A percentile compares a stretch with the other conserved stretches of the same genome.
phyloP scores from a whole-genome alignment of 441 rosid genomes.

The Erodium chrysanthum region DNA sequence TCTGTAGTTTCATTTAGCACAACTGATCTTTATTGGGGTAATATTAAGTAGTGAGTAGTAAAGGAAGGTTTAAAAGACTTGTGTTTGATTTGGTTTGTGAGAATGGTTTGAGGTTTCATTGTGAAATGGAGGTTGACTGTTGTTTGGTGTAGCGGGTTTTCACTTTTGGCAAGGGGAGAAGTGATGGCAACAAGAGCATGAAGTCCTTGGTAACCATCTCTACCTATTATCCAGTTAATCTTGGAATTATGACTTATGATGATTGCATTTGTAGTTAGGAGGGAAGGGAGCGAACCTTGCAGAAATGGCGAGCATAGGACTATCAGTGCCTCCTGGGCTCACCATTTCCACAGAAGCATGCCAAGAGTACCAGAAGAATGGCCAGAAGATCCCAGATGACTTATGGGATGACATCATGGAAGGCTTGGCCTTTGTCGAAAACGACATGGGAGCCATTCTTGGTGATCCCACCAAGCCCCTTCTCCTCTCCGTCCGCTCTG shows the following conservation, averaged over 20 bases:
- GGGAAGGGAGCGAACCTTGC: slow-evolving; percentile 96
- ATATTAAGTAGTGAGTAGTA: too few species aligned
- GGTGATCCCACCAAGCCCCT: slow-evolving; percentile 82
- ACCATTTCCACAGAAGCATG: slow-evolving; percentile 96
- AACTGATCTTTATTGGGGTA: too few species aligned
- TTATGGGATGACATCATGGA: slow-evolving; percentile 77
- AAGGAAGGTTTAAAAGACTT: too few species aligned
- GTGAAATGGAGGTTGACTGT: slow-evolving; percentile 1
- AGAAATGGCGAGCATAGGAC: slow-evolving; percentile 92
- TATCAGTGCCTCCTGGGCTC: slow-evolving; percentile 89
- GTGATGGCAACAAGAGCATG: slow-evolving; percentile 95
- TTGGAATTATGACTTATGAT: neutral
- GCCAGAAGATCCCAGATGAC: slow-evolving; percentile 53
- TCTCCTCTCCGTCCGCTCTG: slow-evolving; percentile 94
- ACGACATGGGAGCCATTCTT: slow-evolving; percentile 69
- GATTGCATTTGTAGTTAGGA: slow-evolving; percentile 49
- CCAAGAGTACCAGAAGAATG: slow-evolving; percentile 62
- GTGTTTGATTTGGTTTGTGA: neutral
- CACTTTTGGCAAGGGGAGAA: slow-evolving; percentile 81
- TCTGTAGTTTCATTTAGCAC: too few species aligned
- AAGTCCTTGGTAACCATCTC: slow-evolving; percentile 61
- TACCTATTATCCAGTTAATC: neutral
- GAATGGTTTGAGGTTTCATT: too few species aligned
- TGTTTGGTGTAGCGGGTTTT: slow-evolving; percentile 54
- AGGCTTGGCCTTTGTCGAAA: slow-evolving; percentile 50